Evolutionary conservation across 2,329 filamentous ascomycete genomes (phyloP).

Genomic region (Capronia epimyces): DNA sequence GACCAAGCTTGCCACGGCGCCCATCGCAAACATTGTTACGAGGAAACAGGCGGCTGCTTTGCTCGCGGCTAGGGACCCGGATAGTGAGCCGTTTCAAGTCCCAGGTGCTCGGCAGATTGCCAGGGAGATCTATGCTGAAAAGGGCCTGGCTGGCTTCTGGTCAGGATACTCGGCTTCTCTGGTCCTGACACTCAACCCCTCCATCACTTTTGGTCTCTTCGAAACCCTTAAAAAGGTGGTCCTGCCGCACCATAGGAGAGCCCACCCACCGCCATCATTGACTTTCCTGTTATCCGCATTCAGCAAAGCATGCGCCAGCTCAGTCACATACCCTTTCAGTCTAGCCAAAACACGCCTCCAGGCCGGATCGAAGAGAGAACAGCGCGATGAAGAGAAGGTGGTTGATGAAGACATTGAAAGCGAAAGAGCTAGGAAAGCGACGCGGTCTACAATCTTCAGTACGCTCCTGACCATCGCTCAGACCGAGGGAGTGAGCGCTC

Average conservation of each 20-base stretch:
- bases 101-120: conserved; percentile 54
- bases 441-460: conserved; percentile 54
- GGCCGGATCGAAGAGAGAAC: conserved; percentile 43
- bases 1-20: conserved; percentile 70
- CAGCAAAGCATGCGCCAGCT: conserved; percentile 71
- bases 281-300: conserved; percentile 66
- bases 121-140: conserved; percentile 59
- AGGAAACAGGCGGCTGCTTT: conserved; percentile 67
- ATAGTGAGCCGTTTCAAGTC: conserved; percentile 30
- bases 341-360: conserved; percentile 78
- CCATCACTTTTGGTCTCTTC: conserved; percentile 79
- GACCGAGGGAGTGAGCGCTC: conserved; percentile 60
- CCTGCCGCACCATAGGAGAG: conserved; percentile 50
- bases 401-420: conserved; percentile 28
- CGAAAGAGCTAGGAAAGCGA: conserved; percentile 33
- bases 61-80: conserved; percentile 33
- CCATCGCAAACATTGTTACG: conserved; percentile 75
- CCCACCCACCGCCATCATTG: conserved; percentile 48
- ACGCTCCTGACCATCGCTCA: conserved; percentile 54
- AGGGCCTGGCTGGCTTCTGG: conserved; percentile 74
- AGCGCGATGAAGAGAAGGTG: conserved; percentile 33
- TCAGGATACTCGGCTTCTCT: conserved; percentile 77
- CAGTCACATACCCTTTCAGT: conserved; percentile 77
- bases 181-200: conserved; percentile 77
- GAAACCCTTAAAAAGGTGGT: conserved; percentile 60